Base-by-base conservation (phyloP, 345 rosid genomes). In the Orychophragmus violaceus region DNA sequence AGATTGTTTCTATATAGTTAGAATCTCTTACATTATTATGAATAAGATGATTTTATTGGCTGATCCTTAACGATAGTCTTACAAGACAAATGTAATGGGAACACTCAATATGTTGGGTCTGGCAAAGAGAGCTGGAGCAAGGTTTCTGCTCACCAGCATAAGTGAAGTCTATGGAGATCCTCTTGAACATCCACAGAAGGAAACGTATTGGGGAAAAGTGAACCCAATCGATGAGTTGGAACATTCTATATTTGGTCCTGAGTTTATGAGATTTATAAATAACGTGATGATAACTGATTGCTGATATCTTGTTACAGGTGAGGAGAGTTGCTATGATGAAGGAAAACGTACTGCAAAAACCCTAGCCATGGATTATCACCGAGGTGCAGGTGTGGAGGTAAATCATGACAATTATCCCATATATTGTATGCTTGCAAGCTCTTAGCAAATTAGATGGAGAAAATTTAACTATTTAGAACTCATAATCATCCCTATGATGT, bases 41-140 rank as follows among this genome's bases (percentile, higher is more conserved):
- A 36, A 41, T 14, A 19, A 41, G 46, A 41, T 41, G 46, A 8
- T 41, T 41, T 9, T 1, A 6, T 41, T 41, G 46, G 46, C 0
- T 14, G 46, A 75, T 83, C 84, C 94, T 83, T 89, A 70, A 85
- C 83, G 33, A 45, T 63, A 37, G 16, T 48, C 68, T 60, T 64
- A 94, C 96, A 94, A 94, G 92, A 94, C 97, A 7, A 94, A 94
- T 82, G 99, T 94, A 78, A 90, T 94, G 99, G 99, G 99, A 4
- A 94, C 97, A 12, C 88, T 94, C 57, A 90, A 94, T 70, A 88
- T 94, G 99, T 61, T 94, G 91, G 99, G 97, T 42, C 85, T 94
- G 58, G 99, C 99, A 7, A 94, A 94, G 93, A 88, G 99, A 76
- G 93, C 90, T 22, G 97, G 97, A 22, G 97, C 99, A 0, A 83